Base-by-base conservation (phyloP, 2,329 filamentous ascomycete species). In the Parastagonospora avenae region DNA sequence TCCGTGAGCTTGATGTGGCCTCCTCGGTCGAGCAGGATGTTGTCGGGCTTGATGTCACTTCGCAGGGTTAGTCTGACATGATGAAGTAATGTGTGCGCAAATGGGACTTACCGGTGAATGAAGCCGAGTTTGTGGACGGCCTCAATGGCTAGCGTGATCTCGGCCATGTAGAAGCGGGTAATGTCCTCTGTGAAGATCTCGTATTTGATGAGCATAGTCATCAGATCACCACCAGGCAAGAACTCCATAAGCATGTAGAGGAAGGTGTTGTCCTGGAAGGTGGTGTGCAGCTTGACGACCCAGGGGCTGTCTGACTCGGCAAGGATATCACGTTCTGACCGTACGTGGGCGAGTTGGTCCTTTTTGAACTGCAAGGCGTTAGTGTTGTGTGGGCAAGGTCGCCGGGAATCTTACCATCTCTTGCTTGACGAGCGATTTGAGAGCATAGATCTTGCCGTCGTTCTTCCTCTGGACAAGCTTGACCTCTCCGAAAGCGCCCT, bases 141-240 rank as follows among this genome's bases (percentile, higher is more conserved):
- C 72, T 99, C 94, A 62, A 99, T 97, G n/a, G 94, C 94, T 70
- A 97, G 83, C 19, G 96, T 91, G 66, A 97, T 93, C 75, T 99
- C 93, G 19, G 94, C 94, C 85, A 99, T 99, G 77, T 99, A 99
- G 77, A 99, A 99, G 14, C 94, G 87, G 28, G 94, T 99, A 62
- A 99, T 97, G 63, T 99, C 94, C 74, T 97, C 93, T 0, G 92
- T 96, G 75, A 99, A 99, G 74, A 99, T 97, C 74, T 99, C 94
- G 71, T 99, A 99, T 82, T 97, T 99, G 80, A 99, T 99, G 63
- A 99, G 82, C 94, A 99, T 99, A 3, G 94, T 99, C 94, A 99
- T 99, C 74, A 99, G 77, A 79, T 99, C 94, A 75, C 94, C 94
- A 75, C 94, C 94, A 7, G 94, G 94, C 74, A 99, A 83, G 77